Percentiles rank a stretch among this genome's conserved stretches.
phyloP scores from a whole-genome alignment of 1,139 yeast genomes.

The Geotrichum europaeum region DNA sequence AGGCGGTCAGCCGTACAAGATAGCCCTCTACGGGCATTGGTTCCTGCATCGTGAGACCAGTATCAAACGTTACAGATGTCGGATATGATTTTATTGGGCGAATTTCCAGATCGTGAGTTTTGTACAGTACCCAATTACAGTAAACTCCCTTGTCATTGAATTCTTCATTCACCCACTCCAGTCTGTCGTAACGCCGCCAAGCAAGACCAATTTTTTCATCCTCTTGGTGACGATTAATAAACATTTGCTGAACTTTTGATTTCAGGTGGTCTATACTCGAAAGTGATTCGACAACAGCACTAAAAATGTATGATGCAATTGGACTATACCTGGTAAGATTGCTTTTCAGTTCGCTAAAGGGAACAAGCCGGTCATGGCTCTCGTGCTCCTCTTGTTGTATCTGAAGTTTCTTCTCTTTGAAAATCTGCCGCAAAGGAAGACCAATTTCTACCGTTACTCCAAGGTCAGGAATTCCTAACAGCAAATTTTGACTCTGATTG shows the following conservation, averaged over 20 bases:
- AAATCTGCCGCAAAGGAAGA: slow-evolving; percentile 32
- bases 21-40: slow-evolving; percentile 77
- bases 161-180: slow-evolving; percentile 65
- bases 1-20: slow-evolving; percentile 52
- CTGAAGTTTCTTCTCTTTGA: neutral
- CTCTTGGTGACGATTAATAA: slow-evolving; percentile 26
- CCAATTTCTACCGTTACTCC: slow-evolving; percentile 42
- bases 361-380: neutral
- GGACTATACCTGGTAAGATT: neutral
- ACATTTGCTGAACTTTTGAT: neutral
- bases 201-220: slow-evolving; percentile 45
- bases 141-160: slow-evolving; percentile 45
- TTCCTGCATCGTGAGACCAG: slow-evolving; percentile 36
- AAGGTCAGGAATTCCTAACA: slow-evolving; percentile 48
- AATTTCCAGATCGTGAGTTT: slow-evolving; percentile 50
- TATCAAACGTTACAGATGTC: slow-evolving; percentile 28
- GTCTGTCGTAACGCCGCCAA: slow-evolving; percentile 62
- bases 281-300: neutral
- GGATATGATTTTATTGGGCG: slow-evolving; percentile 49
- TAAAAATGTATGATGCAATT: neutral
- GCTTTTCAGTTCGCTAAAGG: neutral
- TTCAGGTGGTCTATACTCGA: neutral
- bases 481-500: slow-evolving; percentile 29
- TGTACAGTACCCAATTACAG: slow-evolving; percentile 40
- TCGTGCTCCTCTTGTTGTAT: slow-evolving; percentile 6